phyloP scores from a whole-genome alignment of 116 monocot species.

The Dioscorea cayenensis region DNA sequence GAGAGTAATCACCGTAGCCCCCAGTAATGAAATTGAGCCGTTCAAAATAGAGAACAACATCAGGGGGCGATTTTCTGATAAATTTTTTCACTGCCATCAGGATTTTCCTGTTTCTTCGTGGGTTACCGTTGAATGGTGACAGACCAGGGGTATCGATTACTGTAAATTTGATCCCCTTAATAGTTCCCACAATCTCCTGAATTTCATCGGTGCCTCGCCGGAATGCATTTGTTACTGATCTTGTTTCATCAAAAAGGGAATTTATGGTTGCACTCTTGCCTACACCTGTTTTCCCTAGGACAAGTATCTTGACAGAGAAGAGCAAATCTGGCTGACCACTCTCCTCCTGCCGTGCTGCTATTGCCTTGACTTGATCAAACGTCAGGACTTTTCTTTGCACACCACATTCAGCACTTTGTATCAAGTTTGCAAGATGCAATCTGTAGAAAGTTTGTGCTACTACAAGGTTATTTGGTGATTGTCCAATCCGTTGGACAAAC shows the following conservation, averaged over 20 bases:
- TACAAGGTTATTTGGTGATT: conserved; percentile 42
- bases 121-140: conserved; percentile 33
- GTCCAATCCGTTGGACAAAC: conserved; percentile 56
- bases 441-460: conserved; percentile 74
- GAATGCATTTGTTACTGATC: conserved; percentile 56
- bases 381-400: conserved; percentile 30
- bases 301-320: conserved; percentile 76
- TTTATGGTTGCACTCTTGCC: conserved; percentile 99
- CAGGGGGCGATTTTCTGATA: conserved; percentile 78
- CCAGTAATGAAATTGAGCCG: conserved; percentile 48
- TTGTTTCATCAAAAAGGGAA: conserved; percentile 63
- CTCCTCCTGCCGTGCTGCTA: conserved; percentile 59
- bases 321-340: conserved; percentile 29
- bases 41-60: conserved; percentile 80
- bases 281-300: conserved; percentile 87
- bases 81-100: conserved; percentile 51
- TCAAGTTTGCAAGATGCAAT: conserved; percentile 76
- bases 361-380: conserved; percentile 39
- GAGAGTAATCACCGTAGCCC: conserved; percentile 36
- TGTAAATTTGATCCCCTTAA: conserved; percentile 72
- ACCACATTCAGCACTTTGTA: conserved; percentile 55
- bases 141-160: conserved; percentile 92
- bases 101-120: conserved; percentile 48
- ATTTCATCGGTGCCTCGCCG: conserved; percentile 59
- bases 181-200: conserved; percentile 55